Evolutionary conservation across 208 protist genomes (phyloP).

Genomic region (Trypanosoma melophagium): DNA sequence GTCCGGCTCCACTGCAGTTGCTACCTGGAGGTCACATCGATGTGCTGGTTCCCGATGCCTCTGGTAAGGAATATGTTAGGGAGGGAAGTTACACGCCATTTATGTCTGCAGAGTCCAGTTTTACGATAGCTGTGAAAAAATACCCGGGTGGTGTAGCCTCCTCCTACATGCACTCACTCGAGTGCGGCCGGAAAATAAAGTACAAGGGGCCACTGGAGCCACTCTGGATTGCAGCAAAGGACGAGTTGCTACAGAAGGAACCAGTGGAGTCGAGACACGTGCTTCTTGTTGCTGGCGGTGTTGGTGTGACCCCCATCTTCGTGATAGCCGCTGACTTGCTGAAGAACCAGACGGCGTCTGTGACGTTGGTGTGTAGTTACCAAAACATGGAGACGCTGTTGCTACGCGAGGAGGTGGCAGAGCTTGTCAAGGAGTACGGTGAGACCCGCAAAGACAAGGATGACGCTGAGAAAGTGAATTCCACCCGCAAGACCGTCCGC

Average conservation of each 20-base stretch:
- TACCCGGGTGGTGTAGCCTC: conserved; percentile 48
- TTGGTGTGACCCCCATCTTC: conserved; percentile 63
- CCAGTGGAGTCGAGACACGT: conserved; percentile 36
- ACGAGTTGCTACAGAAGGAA: conserved; percentile 31
- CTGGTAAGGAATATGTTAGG: background rate
- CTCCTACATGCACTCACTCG: conserved; percentile 39
- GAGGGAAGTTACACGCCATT: conserved; percentile 56
- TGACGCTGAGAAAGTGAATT: background rate
- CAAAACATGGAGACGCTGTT: conserved; percentile 39
- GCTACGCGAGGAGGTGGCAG: conserved; percentile 41
- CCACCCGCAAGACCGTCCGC: background rate
- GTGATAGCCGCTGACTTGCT: conserved; percentile 50
- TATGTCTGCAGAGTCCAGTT: conserved; percentile 39
- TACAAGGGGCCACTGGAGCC: conserved; percentile 60
- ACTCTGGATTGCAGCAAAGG: conserved; percentile 40
- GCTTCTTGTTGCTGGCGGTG: conserved; percentile 65
- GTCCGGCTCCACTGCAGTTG: conserved; percentile 30
- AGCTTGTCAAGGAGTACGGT: conserved; percentile 28
- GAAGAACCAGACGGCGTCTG: conserved; percentile 32
- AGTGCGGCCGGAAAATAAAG: conserved; percentile 41
- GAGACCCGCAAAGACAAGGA: background rate
- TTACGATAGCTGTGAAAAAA: conserved; percentile 56
- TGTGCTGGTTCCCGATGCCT: conserved; percentile 25
- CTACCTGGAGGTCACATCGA: conserved; percentile 59
- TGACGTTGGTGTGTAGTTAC: conserved; percentile 56